Evolutionary conservation across 2,329 filamentous ascomycete species (phyloP).

Genomic region (Colletotrichum abscissum): DNA sequence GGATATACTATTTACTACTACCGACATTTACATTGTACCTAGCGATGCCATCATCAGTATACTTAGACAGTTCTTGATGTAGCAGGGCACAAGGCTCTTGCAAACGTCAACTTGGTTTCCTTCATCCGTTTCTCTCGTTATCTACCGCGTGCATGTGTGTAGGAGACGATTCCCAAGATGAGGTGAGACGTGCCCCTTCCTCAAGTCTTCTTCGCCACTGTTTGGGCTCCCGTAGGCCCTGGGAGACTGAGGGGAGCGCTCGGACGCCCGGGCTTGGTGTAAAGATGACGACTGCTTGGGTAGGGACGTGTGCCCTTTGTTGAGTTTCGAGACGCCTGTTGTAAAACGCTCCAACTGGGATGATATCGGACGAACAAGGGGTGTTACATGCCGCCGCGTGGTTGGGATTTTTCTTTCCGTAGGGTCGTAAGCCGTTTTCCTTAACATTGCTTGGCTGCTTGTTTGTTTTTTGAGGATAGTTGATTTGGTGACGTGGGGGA

Average conservation of each 20-base stretch:
- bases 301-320: background rate
- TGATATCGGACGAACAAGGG: background rate
- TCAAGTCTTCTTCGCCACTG: background rate
- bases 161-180: too few species aligned
- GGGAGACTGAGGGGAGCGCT: background rate
- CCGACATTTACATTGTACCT: conserved; percentile 35
- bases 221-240: background rate
- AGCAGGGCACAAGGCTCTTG: conserved; percentile 25
- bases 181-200: conserved; percentile 17
- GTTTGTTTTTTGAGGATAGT: too few species aligned
- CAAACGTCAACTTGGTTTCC: background rate
- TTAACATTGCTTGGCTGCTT: background rate
- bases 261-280: background rate
- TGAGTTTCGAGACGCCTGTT: conserved; percentile 16
- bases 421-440: background rate
- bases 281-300: background rate
- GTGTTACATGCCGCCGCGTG: background rate
- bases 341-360: conserved; percentile 19
- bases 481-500: too few species aligned
- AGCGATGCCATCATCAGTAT: conserved; percentile 34
- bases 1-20: conserved; percentile 35
- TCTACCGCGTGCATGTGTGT: background rate
- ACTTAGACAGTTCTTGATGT: conserved; percentile 32
- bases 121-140: background rate
- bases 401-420: background rate